Evolutionary conservation across 202 grass and related monocot species (phyloP).

Genomic region (Hordeum pubiflorum): DNA sequence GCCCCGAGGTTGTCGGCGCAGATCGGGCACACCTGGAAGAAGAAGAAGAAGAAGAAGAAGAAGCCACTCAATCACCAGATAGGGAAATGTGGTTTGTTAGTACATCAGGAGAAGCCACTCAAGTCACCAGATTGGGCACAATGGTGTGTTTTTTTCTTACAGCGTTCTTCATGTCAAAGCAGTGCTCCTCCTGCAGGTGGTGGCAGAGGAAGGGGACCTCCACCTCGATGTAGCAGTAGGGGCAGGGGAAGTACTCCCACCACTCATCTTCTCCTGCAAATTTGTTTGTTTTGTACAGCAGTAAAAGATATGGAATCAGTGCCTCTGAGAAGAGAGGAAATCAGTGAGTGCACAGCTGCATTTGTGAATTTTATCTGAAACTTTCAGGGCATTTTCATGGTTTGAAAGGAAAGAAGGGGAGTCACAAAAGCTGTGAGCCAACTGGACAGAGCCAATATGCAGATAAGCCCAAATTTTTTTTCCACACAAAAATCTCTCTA

Average conservation of each 20-base stretch:
- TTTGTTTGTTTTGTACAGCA: neutral
- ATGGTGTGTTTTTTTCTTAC: constrained; percentile 8
- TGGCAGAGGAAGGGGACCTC: constrained; percentile 40
- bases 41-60: neutral
- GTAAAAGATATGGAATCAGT: neutral
- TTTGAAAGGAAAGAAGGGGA: neutral
- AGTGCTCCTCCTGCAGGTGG: constrained; percentile 67
- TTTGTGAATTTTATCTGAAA: neutral
- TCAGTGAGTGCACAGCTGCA: neutral
- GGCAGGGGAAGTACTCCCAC: constrained; percentile 67
- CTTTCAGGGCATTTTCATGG: neutral
- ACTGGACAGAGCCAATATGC: neutral
- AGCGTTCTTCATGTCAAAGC: constrained; percentile 54
- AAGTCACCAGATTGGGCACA: no score
- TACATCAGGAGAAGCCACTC: no score
- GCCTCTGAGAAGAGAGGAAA: neutral
- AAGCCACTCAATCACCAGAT: no score
- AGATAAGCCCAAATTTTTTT: neutral
- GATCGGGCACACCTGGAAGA: constrained; percentile 39
- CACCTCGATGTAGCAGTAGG: constrained; percentile 58
- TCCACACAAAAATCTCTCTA: neutral
- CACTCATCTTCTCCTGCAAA: constrained; percentile 43
- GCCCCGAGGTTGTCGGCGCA: constrained; percentile 35
- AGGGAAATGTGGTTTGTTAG: neutral
- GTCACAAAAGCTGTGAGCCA: constrained; percentile 18